These are phyloP conservation scores for Colletotrichum sp. DNA, from an alignment of 2,329 filamentous ascomycete species.

Conservation along the genomic window DNA sequence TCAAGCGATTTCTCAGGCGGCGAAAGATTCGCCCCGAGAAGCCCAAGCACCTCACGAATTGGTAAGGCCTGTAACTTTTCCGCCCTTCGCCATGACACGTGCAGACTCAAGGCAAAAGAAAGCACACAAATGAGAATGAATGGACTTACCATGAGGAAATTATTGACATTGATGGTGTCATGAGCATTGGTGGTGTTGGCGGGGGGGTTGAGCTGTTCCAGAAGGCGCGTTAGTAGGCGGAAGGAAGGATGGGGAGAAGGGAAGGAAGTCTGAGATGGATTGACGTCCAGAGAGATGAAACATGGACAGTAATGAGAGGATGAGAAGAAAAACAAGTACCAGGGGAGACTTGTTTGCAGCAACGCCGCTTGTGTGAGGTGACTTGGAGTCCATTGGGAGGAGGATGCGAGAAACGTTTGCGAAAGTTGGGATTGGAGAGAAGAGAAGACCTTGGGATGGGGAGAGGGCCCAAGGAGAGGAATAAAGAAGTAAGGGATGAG, in stretches of 20 bases:
- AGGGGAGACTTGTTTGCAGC: not conserved
- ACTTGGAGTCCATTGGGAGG: not conserved
- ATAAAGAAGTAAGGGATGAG: accelerated
- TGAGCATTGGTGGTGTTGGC: not conserved
- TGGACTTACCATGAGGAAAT: not conserved
- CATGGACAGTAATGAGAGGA: too few relatives aligned
- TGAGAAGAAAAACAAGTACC: not conserved
- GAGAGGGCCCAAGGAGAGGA: accelerated
- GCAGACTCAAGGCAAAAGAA: not conserved
- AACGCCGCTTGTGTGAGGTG: not conserved
- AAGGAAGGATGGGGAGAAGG: too few relatives aligned
- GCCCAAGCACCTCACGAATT: not conserved
- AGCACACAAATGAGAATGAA: not conserved
- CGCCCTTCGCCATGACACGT: not conserved
- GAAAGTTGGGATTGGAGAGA: not conserved
- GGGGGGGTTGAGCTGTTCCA: accelerated
- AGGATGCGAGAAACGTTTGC: not conserved
- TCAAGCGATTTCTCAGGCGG: accelerated
- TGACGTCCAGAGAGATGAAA: too few relatives aligned
- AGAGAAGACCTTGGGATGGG: not conserved
- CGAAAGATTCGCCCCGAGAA: not conserved
- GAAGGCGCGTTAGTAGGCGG: not conserved
- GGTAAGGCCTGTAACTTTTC: not conserved
- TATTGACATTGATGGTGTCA: not conserved
- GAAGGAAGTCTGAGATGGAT: not conserved